Evolutionary conservation across 768 basidiomycete species (phyloP).

Genomic region (Kwoniella sp.): DNA sequence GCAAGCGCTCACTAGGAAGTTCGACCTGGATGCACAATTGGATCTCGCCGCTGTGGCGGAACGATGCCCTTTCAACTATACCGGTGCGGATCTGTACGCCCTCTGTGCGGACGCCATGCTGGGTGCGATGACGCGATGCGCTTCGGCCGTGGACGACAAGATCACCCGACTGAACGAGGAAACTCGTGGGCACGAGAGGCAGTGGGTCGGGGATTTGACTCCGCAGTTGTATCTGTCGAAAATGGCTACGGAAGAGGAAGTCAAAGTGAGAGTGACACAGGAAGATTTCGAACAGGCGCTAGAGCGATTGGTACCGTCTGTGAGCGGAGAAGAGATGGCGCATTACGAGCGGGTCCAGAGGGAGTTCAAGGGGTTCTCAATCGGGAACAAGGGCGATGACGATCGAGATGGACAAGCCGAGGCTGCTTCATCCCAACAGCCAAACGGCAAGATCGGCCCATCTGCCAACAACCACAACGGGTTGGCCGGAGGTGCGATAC

Average conservation of each 20-base stretch:
- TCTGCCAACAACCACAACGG: neutral
- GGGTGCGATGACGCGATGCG: slow-evolving; percentile 86
- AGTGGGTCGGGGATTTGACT: slow-evolving; percentile 52
- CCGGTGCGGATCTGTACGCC: slow-evolving; percentile 97
- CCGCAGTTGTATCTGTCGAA: slow-evolving; percentile 87
- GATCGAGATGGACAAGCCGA: slow-evolving; percentile 2
- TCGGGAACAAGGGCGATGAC: slow-evolving; percentile 46
- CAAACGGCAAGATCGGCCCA: neutral
- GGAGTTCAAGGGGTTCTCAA: slow-evolving; percentile 54
- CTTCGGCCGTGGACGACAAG: slow-evolving; percentile 67
- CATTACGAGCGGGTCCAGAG: slow-evolving; percentile 72
- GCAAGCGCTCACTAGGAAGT: slow-evolving; percentile 85
- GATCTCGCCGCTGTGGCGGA: slow-evolving; percentile 63
- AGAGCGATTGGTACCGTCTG: slow-evolving; percentile 52
- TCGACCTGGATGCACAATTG: slow-evolving; percentile 67
- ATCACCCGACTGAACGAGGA: slow-evolving; percentile 56
- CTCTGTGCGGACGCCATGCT: slow-evolving; percentile 94
- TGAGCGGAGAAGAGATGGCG: slow-evolving; percentile 77
- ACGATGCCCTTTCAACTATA: slow-evolving; percentile 83
- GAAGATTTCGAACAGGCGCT: slow-evolving; percentile 76
- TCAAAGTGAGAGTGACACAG: slow-evolving; percentile 67
- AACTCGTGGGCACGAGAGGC: neutral
- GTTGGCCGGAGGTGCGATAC: neutral
- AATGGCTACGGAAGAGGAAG: slow-evolving; percentile 65
- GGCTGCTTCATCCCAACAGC: neutral